phyloP scores from a whole-genome alignment of 1,284 basidiomycete genomes.

The Melampsora larici-populina region DNA sequence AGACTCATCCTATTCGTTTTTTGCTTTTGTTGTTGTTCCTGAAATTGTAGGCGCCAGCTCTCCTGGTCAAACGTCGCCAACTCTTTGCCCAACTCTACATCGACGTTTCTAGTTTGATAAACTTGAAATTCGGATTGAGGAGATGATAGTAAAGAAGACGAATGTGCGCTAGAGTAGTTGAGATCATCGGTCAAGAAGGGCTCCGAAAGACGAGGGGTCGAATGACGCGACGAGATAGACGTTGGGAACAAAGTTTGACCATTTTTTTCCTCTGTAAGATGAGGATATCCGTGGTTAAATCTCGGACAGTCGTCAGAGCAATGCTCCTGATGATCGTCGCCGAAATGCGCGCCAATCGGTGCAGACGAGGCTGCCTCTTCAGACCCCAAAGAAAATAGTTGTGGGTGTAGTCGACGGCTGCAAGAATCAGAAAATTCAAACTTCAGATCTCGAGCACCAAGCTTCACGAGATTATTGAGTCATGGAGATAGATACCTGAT shows the following conservation, averaged over 20 bases:
- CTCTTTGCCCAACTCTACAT: background rate
- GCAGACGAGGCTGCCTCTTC: conserved; percentile 13
- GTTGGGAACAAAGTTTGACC: background rate
- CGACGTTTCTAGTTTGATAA: no score
- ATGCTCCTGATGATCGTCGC: conserved; percentile 8
- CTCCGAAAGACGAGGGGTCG: no score
- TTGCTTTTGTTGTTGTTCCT: background rate
- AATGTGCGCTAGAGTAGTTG: background rate
- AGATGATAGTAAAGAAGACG: background rate
- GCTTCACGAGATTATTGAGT: background rate
- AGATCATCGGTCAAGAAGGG: background rate
- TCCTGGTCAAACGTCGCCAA: background rate
- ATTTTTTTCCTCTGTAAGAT: background rate
- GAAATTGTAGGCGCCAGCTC: background rate
- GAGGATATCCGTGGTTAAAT: no score
- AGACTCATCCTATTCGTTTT: conserved; percentile 30
- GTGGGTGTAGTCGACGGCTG: conserved; percentile 3
- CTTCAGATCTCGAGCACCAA: background rate
- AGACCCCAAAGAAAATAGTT: conserved; percentile 6
- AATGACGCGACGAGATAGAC: background rate
- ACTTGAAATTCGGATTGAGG: no score
- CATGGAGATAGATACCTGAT: background rate
- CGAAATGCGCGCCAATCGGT: conserved; percentile 15
- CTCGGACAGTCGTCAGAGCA: conserved; percentile 22
- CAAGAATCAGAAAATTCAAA: background rate